Evolutionary conservation across 129 eudicot species (phyloP), one percentile per base, ranked within the genome.

Genomic region (Tagetes patula): DNA sequence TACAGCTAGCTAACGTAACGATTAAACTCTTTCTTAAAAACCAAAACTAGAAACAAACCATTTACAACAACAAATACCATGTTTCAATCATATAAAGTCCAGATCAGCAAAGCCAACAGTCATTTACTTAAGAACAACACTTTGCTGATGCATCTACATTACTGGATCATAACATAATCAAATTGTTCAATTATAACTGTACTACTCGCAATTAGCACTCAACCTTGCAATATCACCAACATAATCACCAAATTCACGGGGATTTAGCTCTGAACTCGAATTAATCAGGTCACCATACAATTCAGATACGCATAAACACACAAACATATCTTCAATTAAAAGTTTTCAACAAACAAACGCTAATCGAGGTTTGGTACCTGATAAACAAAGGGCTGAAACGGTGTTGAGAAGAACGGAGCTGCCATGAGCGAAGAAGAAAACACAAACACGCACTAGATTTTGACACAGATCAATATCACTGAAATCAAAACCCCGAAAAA

Each of bases 311-410:
- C 55, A 65, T 60, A 56, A 4, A 4, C 33, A n/a, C 14, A 55
- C 55, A 67, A 0, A 54, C 40, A 54, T 54, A 54, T 55, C 5
- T 42, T 77, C 43, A 14, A 49, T 37, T 20, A 2, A 1, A 60
- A n/a, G 1, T 10, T 36, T 37, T 37, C 33, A 2, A 55, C 40
- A 58, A 46, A 49, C 6, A 61, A 55, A 31, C 67, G 55, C 0
- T 0, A 43, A 30, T 4, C 13, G 59, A 76, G 38, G 41, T 39
- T 3, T 31, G 43, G 73, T 68, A 92, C 97, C 97, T 92, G 93
- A 76, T 92, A 92, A 67, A 92, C 97, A 71, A 89, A 92, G 32
- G 96, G 97, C 75, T 92, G 97, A 62, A 92, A 85, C 40, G 96
- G 94, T 9, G 96, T 85, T n/a, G 90, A 83, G 74, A 88, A 92